These are phyloP conservation scores for Talaromyces stipitatus DNA, from an alignment of 495 filamentous ascomycete genomes.

Conservation along the genomic window DNA sequence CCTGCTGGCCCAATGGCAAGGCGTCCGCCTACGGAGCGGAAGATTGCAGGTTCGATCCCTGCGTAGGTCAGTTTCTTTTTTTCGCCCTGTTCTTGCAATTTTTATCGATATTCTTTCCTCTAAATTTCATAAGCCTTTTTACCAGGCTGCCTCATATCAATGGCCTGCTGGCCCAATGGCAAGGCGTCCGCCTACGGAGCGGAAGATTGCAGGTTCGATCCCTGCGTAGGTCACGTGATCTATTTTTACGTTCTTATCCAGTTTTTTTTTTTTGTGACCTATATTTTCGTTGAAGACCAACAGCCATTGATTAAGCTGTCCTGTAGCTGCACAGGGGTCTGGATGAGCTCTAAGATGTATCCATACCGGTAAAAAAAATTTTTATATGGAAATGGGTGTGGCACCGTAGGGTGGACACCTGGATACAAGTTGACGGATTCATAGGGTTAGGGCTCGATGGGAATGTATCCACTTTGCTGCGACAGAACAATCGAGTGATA, in stretches of 20 bases:
- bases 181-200: conserved; percentile 4
- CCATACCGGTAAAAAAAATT: too few relatives aligned
- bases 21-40: conserved; percentile 5
- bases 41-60: conserved; percentile 26
- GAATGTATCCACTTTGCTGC: too few relatives aligned
- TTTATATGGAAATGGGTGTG: too few relatives aligned
- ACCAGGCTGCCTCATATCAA: background rate
- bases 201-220: conserved; percentile 24
- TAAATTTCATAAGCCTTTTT: background rate
- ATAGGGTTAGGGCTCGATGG: too few relatives aligned
- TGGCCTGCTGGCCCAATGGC: conserved; percentile 1
- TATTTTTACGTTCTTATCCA: too few relatives aligned
- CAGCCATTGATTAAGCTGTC: too few relatives aligned
- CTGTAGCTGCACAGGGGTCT: too few relatives aligned
- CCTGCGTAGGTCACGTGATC: conserved; percentile 17
- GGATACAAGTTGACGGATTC: too few relatives aligned
- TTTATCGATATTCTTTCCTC: background rate
- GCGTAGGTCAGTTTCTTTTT: conserved; percentile 13
- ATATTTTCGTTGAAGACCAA: too few relatives aligned
- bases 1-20: conserved; percentile 2
- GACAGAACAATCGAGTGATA: too few relatives aligned
- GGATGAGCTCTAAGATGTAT: too few relatives aligned
- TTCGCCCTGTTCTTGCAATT: background rate
- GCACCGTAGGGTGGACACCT: too few relatives aligned
- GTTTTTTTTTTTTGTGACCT: background rate